Evolutionary conservation across 139 green algal species (phyloP).

Genomic region (Bryopsis sp.): DNA sequence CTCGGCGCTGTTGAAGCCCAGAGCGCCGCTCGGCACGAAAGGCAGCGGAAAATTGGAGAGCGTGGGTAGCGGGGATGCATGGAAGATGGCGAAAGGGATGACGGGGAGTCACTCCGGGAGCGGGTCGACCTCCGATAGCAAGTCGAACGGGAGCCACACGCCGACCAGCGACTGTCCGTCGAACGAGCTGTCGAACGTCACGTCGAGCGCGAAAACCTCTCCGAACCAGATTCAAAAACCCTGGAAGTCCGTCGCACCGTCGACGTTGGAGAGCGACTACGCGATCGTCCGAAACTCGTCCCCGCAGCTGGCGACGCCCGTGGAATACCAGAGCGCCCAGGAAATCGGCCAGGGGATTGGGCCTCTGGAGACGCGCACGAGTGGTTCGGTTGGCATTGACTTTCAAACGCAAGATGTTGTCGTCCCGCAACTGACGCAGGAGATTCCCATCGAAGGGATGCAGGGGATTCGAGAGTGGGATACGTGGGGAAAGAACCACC

Average conservation of each 20-base stretch:
- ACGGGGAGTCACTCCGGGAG: not conserved
- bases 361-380: too few species aligned
- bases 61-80: not conserved
- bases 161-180: constrained; percentile 1
- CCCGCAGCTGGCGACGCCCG: too few species aligned
- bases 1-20: not conserved
- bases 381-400: too few species aligned
- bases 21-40: not conserved
- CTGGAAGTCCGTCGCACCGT: too few species aligned
- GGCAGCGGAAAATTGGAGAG: not conserved
- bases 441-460: not conserved
- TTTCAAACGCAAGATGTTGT: too few species aligned
- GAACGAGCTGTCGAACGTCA: not conserved
- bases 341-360: too few species aligned
- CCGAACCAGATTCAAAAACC: too few species aligned
- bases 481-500: not conserved
- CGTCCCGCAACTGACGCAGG: not conserved
- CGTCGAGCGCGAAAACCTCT: too few species aligned
- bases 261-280: too few species aligned
- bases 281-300: too few species aligned
- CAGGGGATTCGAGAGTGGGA: not conserved
- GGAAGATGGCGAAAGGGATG: not conserved
- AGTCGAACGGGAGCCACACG: not conserved
- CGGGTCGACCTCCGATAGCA: not conserved
- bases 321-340: too few species aligned